Evolutionary conservation across 2,329 filamentous ascomycete genomes (phyloP), one percentile per base, ranked within the genome.

Genomic region (Fusarium sulawesiense): DNA sequence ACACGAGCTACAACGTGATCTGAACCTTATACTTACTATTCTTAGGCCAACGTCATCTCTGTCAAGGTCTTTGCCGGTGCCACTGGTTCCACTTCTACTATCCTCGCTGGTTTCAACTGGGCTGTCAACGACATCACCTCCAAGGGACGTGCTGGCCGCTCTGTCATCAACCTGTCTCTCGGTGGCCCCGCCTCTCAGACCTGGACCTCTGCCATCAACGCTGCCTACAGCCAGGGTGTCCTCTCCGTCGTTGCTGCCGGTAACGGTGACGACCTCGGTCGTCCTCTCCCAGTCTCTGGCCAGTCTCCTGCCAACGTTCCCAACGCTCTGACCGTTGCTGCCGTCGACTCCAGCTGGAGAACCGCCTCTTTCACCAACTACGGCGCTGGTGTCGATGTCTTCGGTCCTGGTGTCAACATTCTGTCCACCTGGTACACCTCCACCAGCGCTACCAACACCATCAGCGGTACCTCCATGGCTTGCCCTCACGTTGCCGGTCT

Each of bases 291-390:
- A 63, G 83, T 84, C 2, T 74, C 78, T 32, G 76, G 76, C 74
- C 80, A 76, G 70, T 86, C 84, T 18, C 84, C 84, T 3, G 82
- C 84, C 58, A 83, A 80, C 8, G 82, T 80, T 32, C 55, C 82
- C 8, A 76, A 76, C 37, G 85, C 81, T 49, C 82, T 85, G 73
- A 87, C 85, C 7, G 84, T 87, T 46, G 85, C 82, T 55, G 82
- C 85, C 42, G 81, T 80, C 46, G 78, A 80, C 68, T 71, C 60
- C 21, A 71, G 63, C 57, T 82, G 85, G 69, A 66, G 73, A 56
- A 77, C 78, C 40, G 79, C 84, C 58, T 75, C 73, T 30, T 86
- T 81, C 78, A 85, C 83, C 75, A 87, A 87, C 81, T 87, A 80
- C 62, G 83, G 82, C n/a, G 14, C 73, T 41, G 64, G 66, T 11